phyloP scores from a whole-genome alignment of 371 early-diverging fungal genomes.

The Mucor indicus region DNA sequence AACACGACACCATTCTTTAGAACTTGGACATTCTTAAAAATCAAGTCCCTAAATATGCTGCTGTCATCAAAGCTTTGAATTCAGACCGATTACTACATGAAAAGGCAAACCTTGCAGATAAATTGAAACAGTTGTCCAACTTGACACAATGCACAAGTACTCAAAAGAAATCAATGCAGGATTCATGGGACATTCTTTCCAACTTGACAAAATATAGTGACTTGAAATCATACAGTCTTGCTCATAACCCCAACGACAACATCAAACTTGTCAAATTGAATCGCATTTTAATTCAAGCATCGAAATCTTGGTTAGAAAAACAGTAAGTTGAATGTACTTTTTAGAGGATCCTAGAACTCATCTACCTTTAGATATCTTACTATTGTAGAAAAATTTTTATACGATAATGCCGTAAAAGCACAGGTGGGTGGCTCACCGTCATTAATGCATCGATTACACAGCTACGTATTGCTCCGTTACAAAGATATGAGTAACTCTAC shows the following conservation, averaged over 20 bases:
- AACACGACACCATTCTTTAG: too few species aligned
- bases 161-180: not conserved
- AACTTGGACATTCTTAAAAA: not conserved
- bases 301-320: slow-evolving; percentile 12
- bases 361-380: not conserved
- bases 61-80: slow-evolving; percentile 6
- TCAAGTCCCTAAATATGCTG: not conserved
- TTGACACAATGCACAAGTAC: not conserved
- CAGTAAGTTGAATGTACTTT: slow-evolving; percentile 6
- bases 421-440: slow-evolving; percentile 16
- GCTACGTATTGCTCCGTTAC: not conserved
- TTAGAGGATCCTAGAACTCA: not conserved
- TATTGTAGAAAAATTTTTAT: slow-evolving; percentile 6
- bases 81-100: not conserved
- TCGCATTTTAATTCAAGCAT: slow-evolving; percentile 1
- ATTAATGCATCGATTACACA: not conserved
- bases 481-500: not conserved
- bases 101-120: slow-evolving; percentile 1
- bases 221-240: too few species aligned
- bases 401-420: slow-evolving; percentile 6
- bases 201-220: slow-evolving; percentile 7
- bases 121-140: not conserved
- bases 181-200: slow-evolving; percentile 15
- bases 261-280: not conserved
- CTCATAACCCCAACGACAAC: not conserved